These are phyloP conservation scores for Quercus alba DNA, from an alignment of 306 rosid genomes.

Conservation along the genomic window DNA sequence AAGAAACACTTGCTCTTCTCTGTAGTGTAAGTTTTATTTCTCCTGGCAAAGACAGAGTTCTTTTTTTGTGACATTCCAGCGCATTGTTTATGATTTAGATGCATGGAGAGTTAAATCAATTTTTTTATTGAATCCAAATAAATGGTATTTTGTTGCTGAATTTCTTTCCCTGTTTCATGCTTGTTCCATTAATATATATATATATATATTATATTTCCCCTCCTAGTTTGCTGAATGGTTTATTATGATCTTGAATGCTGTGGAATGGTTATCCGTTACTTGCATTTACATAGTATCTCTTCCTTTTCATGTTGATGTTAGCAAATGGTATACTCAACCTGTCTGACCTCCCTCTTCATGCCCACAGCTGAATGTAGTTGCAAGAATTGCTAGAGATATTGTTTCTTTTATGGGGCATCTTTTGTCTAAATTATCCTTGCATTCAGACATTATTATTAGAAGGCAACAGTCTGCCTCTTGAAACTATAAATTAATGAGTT, in stretches of 20 bases:
- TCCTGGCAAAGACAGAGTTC: not conserved
- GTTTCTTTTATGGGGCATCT: not conserved
- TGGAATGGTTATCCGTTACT: not conserved
- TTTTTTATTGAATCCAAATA: not conserved
- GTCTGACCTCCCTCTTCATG: not conserved
- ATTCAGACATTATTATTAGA: not conserved
- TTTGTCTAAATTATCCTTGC: not conserved
- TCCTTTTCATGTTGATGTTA: not conserved
- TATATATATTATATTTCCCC: no score
- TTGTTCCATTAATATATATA: not conserved
- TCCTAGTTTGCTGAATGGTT: no score
- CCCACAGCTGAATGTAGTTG: not conserved
- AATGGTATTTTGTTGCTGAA: not conserved
- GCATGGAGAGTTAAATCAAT: not conserved
- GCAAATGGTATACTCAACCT: not conserved
- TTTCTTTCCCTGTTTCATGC: not conserved
- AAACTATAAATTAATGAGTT: not conserved
- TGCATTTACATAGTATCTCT: not conserved
- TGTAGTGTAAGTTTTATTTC: constrained; percentile 73
- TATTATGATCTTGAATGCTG: not conserved
- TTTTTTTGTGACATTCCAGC: not conserved
- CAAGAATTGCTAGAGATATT: constrained; percentile 6
- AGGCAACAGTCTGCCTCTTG: not conserved
- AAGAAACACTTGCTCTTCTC: constrained; percentile 97
- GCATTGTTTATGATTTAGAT: not conserved